phyloP scores from a whole-genome alignment of 2,329 filamentous ascomycete species.

The Colletotrichum simmondsii region DNA sequence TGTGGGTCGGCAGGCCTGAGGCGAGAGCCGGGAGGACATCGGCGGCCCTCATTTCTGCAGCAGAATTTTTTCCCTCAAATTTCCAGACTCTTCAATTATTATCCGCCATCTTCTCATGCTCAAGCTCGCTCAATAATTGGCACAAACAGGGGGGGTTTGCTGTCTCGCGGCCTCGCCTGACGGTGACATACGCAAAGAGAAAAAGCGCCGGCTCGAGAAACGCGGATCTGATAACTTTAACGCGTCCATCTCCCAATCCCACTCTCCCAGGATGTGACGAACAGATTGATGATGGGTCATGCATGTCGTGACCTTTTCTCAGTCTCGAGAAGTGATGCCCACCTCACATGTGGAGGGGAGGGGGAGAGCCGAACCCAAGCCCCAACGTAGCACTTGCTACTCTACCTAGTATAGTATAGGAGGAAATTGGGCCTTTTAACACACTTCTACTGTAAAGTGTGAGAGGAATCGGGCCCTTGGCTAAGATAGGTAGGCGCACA shows the following conservation, averaged over 20 bases:
- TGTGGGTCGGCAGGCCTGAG: slow-evolving; percentile 21
- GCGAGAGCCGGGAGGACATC: slow-evolving; percentile 5
- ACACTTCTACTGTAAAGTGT: too few species aligned
- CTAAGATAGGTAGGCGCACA: too few species aligned
- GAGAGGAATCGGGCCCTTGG: too few species aligned
- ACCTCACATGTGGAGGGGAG: slow-evolving; percentile 1
- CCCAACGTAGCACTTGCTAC: neutral
- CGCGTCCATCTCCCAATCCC: neutral
- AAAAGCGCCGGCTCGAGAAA: neutral
- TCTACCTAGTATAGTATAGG: too few species aligned
- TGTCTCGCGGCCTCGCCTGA: neutral
- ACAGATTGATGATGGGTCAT: neutral
- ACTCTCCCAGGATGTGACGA: neutral
- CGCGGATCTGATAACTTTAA: slow-evolving; percentile 34
- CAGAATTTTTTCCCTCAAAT: neutral
- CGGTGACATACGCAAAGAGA: neutral
- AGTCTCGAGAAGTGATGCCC: neutral
- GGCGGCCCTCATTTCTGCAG: neutral
- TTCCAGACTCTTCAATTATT: neutral
- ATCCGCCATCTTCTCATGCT: too few species aligned
- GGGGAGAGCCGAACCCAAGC: neutral
- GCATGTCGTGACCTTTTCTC: neutral
- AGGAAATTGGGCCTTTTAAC: too few species aligned
- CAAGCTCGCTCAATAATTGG: too few species aligned
- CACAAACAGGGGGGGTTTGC: neutral